A percentile compares a stretch with the other conserved stretches of the same genome.
Conservation (phyloP, 208 protist species). For the Leishmania lainsoni region DNA sequence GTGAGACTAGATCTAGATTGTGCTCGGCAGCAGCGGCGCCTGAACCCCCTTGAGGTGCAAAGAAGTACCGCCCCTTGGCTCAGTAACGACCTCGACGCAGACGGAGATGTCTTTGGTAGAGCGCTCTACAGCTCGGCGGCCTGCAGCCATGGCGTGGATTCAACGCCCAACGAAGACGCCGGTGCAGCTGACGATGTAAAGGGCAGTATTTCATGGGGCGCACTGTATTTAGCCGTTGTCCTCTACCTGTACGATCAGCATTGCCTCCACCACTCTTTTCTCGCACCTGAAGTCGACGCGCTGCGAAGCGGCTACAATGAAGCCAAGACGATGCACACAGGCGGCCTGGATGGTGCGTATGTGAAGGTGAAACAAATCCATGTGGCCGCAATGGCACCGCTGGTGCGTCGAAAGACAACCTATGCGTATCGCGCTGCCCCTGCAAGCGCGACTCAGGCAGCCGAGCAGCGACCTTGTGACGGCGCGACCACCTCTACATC, state of each 20-base stretch:
- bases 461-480: not conserved
- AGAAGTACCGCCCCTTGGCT: not conserved
- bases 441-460: not conserved
- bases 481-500: not conserved
- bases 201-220: conserved; percentile 8
- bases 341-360: not conserved
- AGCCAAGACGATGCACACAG: not conserved
- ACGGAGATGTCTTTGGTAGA: conserved; percentile 8
- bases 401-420: not conserved
- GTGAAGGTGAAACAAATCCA: not conserved
- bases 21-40: not conserved
- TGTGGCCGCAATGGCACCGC: not conserved
- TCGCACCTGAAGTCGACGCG: conserved; percentile 4
- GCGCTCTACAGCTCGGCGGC: conserved; percentile 1
- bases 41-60: not conserved
- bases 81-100: conserved; percentile 16
- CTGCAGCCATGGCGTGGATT: not conserved
- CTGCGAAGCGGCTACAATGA: not conserved
- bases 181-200: not conserved
- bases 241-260: conserved; percentile 19
- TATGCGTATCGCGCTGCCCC: not conserved
- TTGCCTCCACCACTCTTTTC: conserved; percentile 27
- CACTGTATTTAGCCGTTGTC: conserved; percentile 16
- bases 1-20: not conserved
- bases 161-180: not conserved